Percentiles rank a stretch among this genome's conserved stretches.
These are phyloP conservation scores for Globisporangium camurandrum DNA, from an alignment of 352 stramenopile genomes.

Conservation along the genomic window DNA sequence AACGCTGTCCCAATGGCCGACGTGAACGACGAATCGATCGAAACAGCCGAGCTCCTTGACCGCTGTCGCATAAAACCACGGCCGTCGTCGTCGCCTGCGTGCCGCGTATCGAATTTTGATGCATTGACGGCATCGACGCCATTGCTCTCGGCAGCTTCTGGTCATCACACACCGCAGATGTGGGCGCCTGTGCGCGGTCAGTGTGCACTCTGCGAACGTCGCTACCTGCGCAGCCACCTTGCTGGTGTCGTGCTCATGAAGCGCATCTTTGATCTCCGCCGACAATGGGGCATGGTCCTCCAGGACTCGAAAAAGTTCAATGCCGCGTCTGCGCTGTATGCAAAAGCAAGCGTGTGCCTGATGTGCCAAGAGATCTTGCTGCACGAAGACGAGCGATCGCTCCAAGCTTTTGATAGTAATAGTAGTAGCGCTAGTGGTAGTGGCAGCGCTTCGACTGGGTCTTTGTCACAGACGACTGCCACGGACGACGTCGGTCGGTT, in stretches of 20 bases:
- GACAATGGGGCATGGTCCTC: conserved; percentile 36
- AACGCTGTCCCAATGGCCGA: conserved; percentile 14
- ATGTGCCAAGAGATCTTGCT: conserved; percentile 37
- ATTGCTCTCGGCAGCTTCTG: too few species aligned
- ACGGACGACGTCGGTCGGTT: conserved; percentile 18
- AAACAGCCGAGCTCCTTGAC: neutral
- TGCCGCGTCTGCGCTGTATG: conserved; percentile 27
- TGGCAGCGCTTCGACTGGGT: neutral
- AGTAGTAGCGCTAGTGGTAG: neutral
- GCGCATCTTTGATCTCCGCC: conserved; percentile 33
- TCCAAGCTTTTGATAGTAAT: neutral
- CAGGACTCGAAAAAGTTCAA: conserved; percentile 37
- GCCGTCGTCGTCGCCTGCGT: conserved; percentile 7
- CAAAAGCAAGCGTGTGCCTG: conserved; percentile 29
- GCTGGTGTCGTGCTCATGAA: conserved; percentile 41
- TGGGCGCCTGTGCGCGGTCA: conserved; percentile 21
- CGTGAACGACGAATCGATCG: conserved; percentile 1
- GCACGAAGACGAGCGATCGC: conserved; percentile 18
- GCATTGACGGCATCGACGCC: neutral
- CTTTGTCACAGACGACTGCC: neutral
- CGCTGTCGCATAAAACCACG: conserved; percentile 6
- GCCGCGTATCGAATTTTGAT: too few species aligned
- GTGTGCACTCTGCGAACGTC: conserved; percentile 39
- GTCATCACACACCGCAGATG: conserved; percentile 6
- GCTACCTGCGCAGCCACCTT: conserved; percentile 33